Percentiles rank a stretch among this genome's conserved stretches.
Evolutionary conservation across 2,329 filamentous ascomycete genomes (phyloP).

Genomic region (Calonectria pseudoreteaudii): DNA sequence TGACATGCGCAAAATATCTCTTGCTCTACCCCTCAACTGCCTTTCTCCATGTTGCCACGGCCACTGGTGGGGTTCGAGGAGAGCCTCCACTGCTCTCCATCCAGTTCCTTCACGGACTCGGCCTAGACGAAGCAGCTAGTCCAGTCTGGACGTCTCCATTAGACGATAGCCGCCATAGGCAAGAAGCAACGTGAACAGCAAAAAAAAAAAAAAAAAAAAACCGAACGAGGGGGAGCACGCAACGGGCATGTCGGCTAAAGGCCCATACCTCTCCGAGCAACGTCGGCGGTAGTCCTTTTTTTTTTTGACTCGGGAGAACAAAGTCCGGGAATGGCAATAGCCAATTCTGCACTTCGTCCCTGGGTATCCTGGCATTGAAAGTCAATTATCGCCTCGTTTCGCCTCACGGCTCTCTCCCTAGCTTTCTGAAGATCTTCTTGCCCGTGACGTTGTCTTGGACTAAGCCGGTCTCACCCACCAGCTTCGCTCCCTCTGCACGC

Average conservation of each 20-base stretch:
- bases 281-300: background rate
- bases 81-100: slow-evolving; percentile 7
- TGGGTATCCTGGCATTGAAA: background rate
- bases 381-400: slow-evolving; percentile 12
- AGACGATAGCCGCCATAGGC: slow-evolving; percentile 10
- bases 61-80: slow-evolving; percentile 35
- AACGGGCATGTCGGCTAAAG: slow-evolving; percentile 20
- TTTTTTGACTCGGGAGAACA: slow-evolving; percentile 9
- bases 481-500: background rate
- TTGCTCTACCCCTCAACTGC: slow-evolving; percentile 24
- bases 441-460: background rate
- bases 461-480: slow-evolving; percentile 9
- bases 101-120: slow-evolving; percentile 33
- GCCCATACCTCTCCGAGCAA: background rate
- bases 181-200: slow-evolving; percentile 6
- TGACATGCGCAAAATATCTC: slow-evolving; percentile 23
- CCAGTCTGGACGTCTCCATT: slow-evolving; percentile 34
- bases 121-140: slow-evolving; percentile 41
- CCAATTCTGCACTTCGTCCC: background rate
- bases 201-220: slow-evolving; percentile 16
- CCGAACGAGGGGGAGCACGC: slow-evolving; percentile 11
- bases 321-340: slow-evolving; percentile 4
- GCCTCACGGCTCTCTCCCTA: background rate
- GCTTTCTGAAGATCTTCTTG: background rate
- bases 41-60: slow-evolving; percentile 40